A percentile compares a stretch with the other conserved stretches of the same genome.
phyloP scores from a whole-genome alignment of 202 grass and related monocot species.

The Dendrocalamus latiflorus region DNA sequence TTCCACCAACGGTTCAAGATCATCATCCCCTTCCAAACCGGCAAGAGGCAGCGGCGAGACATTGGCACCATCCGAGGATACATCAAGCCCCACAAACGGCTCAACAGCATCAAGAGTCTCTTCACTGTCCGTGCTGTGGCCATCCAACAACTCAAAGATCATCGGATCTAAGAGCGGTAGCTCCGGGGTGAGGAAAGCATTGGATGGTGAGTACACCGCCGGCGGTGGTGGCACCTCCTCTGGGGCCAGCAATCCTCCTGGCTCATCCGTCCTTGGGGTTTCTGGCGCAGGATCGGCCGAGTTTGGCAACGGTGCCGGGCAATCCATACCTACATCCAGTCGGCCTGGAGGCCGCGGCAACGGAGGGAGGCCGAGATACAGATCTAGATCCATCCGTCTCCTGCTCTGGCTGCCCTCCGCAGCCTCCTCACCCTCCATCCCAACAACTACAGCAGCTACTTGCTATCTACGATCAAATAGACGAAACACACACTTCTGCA shows the following conservation, averaged over 20 bases:
- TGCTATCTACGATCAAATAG: neutral
- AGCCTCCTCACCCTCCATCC: slow-evolving; percentile 34
- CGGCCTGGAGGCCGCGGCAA: slow-evolving; percentile 36
- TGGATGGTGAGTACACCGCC: slow-evolving; percentile 48
- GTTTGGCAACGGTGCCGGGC: neutral
- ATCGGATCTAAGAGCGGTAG: slow-evolving; percentile 29
- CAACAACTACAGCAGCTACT: neutral
- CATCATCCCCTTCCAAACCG: slow-evolving; percentile 17
- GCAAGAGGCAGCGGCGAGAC: neutral
- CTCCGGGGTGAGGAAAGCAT: slow-evolving; percentile 42
- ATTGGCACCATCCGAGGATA: neutral
- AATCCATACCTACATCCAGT: slow-evolving; percentile 25
- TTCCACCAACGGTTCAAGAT: slow-evolving; percentile 5
- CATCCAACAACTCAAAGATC: slow-evolving; percentile 23
- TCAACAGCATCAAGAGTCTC: slow-evolving; percentile 25
- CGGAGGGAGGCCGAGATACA: slow-evolving; percentile 49
- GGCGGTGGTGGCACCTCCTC: neutral
- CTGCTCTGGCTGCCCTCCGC: slow-evolving; percentile 22
- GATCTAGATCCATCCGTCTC: slow-evolving; percentile 56
- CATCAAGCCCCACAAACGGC: neutral
- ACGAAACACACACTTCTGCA: neutral
- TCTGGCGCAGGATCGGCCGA: neutral
- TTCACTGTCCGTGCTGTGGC: slow-evolving; percentile 18
- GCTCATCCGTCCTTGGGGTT: neutral
- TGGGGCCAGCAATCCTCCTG: neutral